Evolutionary conservation across 225 moss, liverwort and hornwort genomes (phyloP).

Genomic region (Marchantia polymorpha): DNA sequence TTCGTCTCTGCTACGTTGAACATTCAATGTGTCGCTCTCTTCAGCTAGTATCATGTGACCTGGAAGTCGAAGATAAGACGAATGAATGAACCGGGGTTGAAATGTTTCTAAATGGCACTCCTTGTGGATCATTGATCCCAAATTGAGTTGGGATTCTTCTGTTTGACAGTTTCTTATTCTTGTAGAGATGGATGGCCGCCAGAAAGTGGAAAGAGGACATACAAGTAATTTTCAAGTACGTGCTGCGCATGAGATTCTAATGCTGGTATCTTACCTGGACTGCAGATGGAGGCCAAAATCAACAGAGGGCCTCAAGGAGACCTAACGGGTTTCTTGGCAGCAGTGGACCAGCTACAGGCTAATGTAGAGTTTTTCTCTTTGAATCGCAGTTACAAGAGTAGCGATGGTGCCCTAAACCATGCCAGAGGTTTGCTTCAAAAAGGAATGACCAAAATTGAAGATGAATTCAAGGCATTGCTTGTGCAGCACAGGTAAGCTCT

Average conservation of each 20-base stretch:
- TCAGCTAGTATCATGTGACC: background rate
- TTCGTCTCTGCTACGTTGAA: background rate
- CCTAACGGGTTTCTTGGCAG: conserved; percentile 62
- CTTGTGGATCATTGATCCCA: background rate
- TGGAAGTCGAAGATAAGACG: background rate
- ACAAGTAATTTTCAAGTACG: background rate
- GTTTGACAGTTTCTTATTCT: background rate
- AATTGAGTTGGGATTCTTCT: too few relatives aligned
- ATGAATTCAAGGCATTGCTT: conserved; percentile 68
- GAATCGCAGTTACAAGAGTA: conserved; percentile 80
- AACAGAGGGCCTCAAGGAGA: conserved; percentile 62
- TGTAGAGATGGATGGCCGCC: background rate
- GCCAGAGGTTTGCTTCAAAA: conserved; percentile 67
- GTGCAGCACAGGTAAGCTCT: conserved; percentile 57
- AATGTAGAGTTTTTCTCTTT: conserved; percentile 84
- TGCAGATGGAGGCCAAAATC: conserved; percentile 73
- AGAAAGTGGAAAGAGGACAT: background rate
- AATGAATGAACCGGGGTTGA: background rate
- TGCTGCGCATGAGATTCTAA: background rate
- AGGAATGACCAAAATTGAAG: conserved; percentile 75
- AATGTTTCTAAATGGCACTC: background rate
- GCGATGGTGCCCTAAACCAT: conserved; percentile 76
- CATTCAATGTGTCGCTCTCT: background rate
- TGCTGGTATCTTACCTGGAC: background rate
- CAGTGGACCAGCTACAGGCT: conserved; percentile 72